Evolutionary conservation across 2,329 filamentous ascomycete genomes (phyloP), one percentile per base, ranked within the genome.

Genomic region (Fusarium oligoseptatum): DNA sequence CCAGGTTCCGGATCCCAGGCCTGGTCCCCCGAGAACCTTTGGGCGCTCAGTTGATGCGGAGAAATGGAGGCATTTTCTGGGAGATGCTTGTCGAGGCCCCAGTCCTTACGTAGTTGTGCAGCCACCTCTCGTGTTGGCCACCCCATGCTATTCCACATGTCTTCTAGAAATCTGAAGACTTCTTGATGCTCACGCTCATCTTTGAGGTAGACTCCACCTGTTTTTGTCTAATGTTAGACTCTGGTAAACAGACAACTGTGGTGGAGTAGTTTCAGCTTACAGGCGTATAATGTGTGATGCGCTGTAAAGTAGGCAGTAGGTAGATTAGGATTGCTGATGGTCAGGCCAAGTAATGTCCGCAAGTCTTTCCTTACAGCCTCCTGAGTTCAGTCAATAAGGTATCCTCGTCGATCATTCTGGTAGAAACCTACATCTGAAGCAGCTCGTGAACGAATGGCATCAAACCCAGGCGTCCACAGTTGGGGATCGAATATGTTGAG

Each of bases 401-500:
- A 6, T 37, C 17, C 7, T 7, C 15, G 3, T 27, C 1, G 8
- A 14, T 4, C 14, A 17, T 8, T 12, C 3, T 14, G 0, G 17
- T 11, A 20, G 15, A n/a, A 15, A 48, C 68, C 39, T 62, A 75
- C 78, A 39, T 79, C 76, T 3, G 76, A 72, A 3, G 67, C 32
- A 10, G 66, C 64, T 37, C 78, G 73, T 15, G 45, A 37, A 1
- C 72, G 64, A 34, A 79, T 78, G 1, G 77, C 75, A 2, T 76
- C 73, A 2, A 79, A 72, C 11, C 77, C 73, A 2, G 77, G 76
- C 20, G 71, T 74, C 55, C 76, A 79, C 2, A 76, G 55, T 5
- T 74, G 70, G 0, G 85, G 84, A 45, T 86, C 81, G 52, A 85
- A 83, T 6, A 84, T 82, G 2, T 78, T 79, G 1, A 81, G 80